These are phyloP conservation scores for Mixia osmundae DNA, from an alignment of 1,284 basidiomycete species.

Conservation along the genomic window DNA sequence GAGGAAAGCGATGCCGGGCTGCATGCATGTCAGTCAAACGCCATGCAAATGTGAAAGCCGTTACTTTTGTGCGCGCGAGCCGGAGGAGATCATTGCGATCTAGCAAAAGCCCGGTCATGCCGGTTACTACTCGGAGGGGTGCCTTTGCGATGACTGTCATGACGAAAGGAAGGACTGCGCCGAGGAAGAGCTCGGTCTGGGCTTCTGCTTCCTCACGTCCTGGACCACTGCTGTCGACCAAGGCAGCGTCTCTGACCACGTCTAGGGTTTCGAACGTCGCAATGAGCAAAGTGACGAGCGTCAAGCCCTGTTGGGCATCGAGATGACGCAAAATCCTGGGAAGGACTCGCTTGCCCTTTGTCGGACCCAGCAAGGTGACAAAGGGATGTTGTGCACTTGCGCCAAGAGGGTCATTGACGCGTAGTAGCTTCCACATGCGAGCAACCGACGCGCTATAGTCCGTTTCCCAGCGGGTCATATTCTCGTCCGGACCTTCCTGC, in stretches of 20 bases:
- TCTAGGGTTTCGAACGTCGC: slow-evolving; percentile 86
- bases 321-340: slow-evolving; percentile 76
- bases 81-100: slow-evolving; percentile 52
- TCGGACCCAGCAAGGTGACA: slow-evolving; percentile 63
- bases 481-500: slow-evolving; percentile 24
- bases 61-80: slow-evolving; percentile 47
- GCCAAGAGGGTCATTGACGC: slow-evolving; percentile 59
- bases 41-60: too few relatives aligned
- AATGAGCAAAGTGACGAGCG: slow-evolving; percentile 69
- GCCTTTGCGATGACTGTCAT: slow-evolving; percentile 54
- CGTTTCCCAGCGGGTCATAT: slow-evolving; percentile 6
- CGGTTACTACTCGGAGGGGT: slow-evolving; percentile 57
- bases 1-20: slow-evolving; percentile 80
- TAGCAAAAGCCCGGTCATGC: slow-evolving; percentile 59
- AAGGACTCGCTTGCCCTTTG: slow-evolving; percentile 82
- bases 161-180: slow-evolving; percentile 64
- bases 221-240: slow-evolving; percentile 21
- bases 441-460: slow-evolving; percentile 39
- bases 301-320: slow-evolving; percentile 51
- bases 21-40: too few relatives aligned
- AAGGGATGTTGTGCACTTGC: slow-evolving; percentile 80
- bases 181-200: slow-evolving; percentile 72
- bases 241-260: slow-evolving; percentile 47
- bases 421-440: slow-evolving; percentile 53
- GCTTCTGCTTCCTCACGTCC: slow-evolving; percentile 41